Evolutionary conservation across 257 asterid genomes (phyloP), one percentile per base, ranked within the genome.

Genomic region (Penstemon barbatus): DNA sequence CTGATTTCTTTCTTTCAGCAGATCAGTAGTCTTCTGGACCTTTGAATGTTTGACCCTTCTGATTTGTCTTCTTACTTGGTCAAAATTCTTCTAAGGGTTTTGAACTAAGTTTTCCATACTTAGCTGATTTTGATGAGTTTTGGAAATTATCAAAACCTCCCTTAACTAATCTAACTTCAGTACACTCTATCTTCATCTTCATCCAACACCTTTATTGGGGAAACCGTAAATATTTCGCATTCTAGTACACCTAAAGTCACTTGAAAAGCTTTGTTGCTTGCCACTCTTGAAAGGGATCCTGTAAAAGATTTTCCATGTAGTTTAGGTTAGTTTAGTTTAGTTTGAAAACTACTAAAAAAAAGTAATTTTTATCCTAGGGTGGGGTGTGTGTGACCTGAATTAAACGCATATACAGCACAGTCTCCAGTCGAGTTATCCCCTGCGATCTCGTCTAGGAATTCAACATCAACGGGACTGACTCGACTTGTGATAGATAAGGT

Each of bases 141-240:
- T n/a, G n/a, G n/a, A n/a, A n/a, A n/a, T n/a, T n/a, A n/a, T n/a
- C n/a, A n/a, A n/a, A n/a, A n/a, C n/a, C n/a, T n/a, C n/a, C n/a
- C n/a, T n/a, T n/a, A n/a, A n/a, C n/a, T n/a, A n/a, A n/a, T n/a
- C n/a, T n/a, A n/a, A n/a, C n/a, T n/a, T n/a, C n/a, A n/a, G n/a
- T n/a, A n/a, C n/a, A n/a, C n/a, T n/a, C n/a, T n/a, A n/a, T n/a
- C n/a, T n/a, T n/a, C n/a, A n/a, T n/a, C n/a, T n/a, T n/a, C n/a
- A n/a, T n/a, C n/a, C n/a, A n/a, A n/a, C n/a, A 81, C 90, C 72
- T 66, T 78, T 50, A 88, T 69, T 0, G 89, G 96, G 55, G 87
- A 79, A 65, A 81, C 11, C 39, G 87, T 88, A 60, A 81, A 86
- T 66, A 86, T 75, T 76, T 88, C 93, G 15, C 89, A 84, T 64